Conservation (phyloP, 2,329 filamentous ascomycete genomes). For the Podosphaera fusca region DNA sequence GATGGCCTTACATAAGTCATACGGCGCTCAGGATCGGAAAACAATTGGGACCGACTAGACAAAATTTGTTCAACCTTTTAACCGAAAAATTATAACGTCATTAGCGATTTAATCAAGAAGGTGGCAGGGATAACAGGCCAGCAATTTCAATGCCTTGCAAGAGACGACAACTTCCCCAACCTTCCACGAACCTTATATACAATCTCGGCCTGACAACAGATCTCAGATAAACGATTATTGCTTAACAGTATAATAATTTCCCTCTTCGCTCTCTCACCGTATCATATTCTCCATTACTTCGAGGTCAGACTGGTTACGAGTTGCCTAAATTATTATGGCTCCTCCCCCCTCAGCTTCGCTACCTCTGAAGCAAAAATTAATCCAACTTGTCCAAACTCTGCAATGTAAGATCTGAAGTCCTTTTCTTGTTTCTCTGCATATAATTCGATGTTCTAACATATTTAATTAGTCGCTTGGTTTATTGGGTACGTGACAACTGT, state of each 20-base stretch:
- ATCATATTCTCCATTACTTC: background rate
- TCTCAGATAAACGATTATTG: background rate
- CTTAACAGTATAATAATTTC: background rate
- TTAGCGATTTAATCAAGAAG: background rate
- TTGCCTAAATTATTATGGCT: slow-evolving; percentile 9
- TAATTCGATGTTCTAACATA: slow-evolving; percentile 8
- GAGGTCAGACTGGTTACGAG: background rate
- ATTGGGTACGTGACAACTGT: slow-evolving; percentile 37
- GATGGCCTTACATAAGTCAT: too few relatives aligned
- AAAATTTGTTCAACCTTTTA: background rate
- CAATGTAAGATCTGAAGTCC: slow-evolving; percentile 42
- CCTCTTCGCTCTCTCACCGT: background rate
- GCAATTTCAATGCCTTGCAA: background rate
- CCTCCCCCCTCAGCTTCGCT: slow-evolving; percentile 15
- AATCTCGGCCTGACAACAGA: background rate
- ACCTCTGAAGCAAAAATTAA: slow-evolving; percentile 29
- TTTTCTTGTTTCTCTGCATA: slow-evolving; percentile 14
- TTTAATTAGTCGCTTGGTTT: slow-evolving; percentile 47
- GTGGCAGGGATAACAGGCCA: background rate
- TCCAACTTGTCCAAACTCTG: slow-evolving; percentile 64
- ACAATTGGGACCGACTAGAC: background rate
- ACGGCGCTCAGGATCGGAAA: too few relatives aligned
- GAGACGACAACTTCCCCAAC: background rate
- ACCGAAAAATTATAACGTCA: background rate
- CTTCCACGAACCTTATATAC: background rate